Conservation (phyloP, 108 stramenopile genomes). For the Heterococcus sp. region DNA sequence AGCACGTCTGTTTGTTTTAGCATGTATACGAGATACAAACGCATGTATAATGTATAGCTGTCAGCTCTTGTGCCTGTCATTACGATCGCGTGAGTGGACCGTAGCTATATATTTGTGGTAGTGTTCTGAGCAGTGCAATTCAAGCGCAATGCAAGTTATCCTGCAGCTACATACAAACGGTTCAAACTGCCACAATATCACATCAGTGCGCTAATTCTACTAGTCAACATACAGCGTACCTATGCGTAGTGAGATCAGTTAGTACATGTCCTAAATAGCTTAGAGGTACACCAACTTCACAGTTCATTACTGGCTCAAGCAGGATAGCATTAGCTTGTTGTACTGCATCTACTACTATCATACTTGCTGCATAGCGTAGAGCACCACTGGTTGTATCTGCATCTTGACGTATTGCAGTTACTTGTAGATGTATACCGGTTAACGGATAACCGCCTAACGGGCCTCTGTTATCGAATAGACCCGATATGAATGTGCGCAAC, state of each 20-base stretch:
- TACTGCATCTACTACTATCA: conserved; percentile 9
- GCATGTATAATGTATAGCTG: not conserved
- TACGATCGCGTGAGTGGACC: not conserved
- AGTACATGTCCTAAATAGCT: not conserved
- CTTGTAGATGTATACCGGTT: conserved; percentile 12
- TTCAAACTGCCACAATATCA: not conserved
- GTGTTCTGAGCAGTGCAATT: not conserved
- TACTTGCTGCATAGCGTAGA: conserved; percentile 29
- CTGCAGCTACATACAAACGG: not conserved
- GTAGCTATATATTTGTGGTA: not conserved
- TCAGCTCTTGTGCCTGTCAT: not conserved
- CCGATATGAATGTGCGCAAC: too few species aligned
- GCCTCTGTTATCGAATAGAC: too few species aligned
- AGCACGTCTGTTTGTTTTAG: not conserved
- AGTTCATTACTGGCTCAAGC: conserved; percentile 42
- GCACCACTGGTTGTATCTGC: conserved; percentile 42
- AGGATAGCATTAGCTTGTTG: conserved; percentile 12
- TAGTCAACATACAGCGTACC: conserved; percentile 3
- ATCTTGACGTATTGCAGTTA: conserved; percentile 1
- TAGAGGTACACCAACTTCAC: not conserved
- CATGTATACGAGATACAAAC: not conserved
- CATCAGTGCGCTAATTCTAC: not conserved
- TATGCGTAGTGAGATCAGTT: conserved; percentile 24
- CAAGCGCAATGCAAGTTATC: not conserved
- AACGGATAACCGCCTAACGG: conserved; percentile 42